Evolutionary conservation across 1,139 yeast genomes (phyloP).

Genomic region (Diutina sp.): DNA sequence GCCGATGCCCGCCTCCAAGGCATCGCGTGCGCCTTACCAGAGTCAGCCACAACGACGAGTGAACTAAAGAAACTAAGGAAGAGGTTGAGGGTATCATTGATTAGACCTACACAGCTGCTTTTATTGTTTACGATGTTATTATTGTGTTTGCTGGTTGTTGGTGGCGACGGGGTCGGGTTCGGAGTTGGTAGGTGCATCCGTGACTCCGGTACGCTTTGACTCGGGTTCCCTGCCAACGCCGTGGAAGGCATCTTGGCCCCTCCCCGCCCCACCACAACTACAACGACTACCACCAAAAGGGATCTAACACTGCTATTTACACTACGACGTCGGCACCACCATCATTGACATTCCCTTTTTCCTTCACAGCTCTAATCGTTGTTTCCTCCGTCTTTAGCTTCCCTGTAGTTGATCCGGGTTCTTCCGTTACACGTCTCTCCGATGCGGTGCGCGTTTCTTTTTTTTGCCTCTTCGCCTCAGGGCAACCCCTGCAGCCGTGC

Average conservation of each 20-base stretch:
- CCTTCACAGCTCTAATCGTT: too few relatives aligned
- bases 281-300: too few relatives aligned
- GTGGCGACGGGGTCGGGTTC: neutral
- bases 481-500: neutral
- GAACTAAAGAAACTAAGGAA: too few relatives aligned
- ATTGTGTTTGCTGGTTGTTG: too few relatives aligned
- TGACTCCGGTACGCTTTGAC: neutral
- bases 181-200: neutral
- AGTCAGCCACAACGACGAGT: too few relatives aligned
- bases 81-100: too few relatives aligned
- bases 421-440: neutral
- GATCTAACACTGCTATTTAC: too few relatives aligned
- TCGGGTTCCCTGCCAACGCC: neutral
- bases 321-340: too few relatives aligned
- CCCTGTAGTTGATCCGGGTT: neutral
- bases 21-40: neutral
- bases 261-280: neutral
- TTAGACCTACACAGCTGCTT: neutral
- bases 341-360: too few relatives aligned
- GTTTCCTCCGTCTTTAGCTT: too few relatives aligned
- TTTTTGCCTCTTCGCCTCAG: neutral
- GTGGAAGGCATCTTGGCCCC: neutral
- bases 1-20: neutral
- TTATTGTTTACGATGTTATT: too few relatives aligned
- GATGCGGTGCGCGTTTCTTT: neutral